Evolutionary conservation across 2,329 filamentous ascomycete species (phyloP).

Genomic region (Diaporthe sp.): DNA sequence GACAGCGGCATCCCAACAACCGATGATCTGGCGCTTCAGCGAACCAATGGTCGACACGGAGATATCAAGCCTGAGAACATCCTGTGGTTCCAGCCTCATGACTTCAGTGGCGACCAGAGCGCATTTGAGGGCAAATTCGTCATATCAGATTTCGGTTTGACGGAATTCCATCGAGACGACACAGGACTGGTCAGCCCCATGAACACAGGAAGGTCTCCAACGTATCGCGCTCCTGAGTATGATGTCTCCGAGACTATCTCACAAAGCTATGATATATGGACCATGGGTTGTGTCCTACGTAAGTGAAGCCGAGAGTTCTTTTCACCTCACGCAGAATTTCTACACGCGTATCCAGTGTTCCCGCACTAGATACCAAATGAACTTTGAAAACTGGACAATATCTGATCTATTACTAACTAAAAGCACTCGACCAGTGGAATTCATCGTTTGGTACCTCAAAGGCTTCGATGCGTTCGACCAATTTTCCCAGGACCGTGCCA

Average conservation of each 20-base stretch:
- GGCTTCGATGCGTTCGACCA: constrained; percentile 18
- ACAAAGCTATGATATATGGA: constrained; percentile 36
- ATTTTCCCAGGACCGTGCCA: constrained; percentile 18
- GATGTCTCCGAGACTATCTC: constrained; percentile 11
- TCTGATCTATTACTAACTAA: not conserved
- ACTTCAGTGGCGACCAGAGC: not conserved
- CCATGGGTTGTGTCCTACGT: constrained; percentile 17
- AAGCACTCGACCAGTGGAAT: not conserved
- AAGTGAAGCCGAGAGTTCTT: not conserved
- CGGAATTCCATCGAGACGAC: constrained; percentile 33
- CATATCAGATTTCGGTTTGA: constrained; percentile 41
- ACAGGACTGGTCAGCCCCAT: constrained; percentile 14
- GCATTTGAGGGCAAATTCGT: constrained; percentile 16
- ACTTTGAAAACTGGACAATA: rapidly evolving
- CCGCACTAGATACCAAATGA: not conserved
- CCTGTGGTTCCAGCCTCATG: constrained; percentile 33
- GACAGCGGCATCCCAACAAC: not conserved
- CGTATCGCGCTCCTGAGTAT: constrained; percentile 29
- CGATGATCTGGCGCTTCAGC: not conserved
- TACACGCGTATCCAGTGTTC: not conserved
- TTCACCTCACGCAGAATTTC: not conserved
- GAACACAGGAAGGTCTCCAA: constrained; percentile 4
- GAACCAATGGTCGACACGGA: constrained; percentile 35
- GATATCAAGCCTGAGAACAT: constrained; percentile 42
- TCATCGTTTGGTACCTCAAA: constrained; percentile 32